phyloP scores from a whole-genome alignment of 352 stramenopile species.

The Phytopythium boreale region DNA sequence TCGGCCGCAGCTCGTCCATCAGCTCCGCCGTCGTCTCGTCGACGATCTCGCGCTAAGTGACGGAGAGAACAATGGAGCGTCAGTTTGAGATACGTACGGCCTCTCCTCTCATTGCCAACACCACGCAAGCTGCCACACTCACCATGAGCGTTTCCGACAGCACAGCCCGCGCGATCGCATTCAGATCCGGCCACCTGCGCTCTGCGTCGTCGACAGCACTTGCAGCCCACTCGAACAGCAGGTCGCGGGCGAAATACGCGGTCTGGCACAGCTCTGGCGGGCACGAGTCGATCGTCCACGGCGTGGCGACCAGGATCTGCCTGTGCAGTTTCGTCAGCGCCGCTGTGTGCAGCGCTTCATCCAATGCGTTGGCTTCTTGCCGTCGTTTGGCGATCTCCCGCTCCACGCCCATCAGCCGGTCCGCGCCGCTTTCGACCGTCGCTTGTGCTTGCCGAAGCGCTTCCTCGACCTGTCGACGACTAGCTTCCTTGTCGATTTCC shows the following conservation, averaged over 20 bases:
- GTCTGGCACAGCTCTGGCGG: slow-evolving; percentile 19
- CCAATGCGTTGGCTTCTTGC: slow-evolving; percentile 21
- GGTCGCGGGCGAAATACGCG: slow-evolving; percentile 35
- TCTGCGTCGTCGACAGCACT: slow-evolving; percentile 24
- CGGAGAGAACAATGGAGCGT: not conserved
- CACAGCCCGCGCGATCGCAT: not conserved
- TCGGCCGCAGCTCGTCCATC: slow-evolving; percentile 22
- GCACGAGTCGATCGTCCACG: slow-evolving; percentile 47
- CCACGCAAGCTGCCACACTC: not conserved
- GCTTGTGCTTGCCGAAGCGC: slow-evolving; percentile 25
- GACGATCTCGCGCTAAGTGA: not conserved
- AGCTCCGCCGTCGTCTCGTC: slow-evolving; percentile 8
- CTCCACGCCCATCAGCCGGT: slow-evolving; percentile 23
- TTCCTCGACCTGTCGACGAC: slow-evolving; percentile 17
- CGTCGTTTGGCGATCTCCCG: slow-evolving; percentile 22
- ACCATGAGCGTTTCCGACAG: not conserved
- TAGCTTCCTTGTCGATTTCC: slow-evolving; percentile 22
- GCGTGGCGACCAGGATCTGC: not conserved
- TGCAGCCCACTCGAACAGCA: slow-evolving; percentile 47
- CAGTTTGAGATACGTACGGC: not conserved
- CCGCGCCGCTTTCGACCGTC: slow-evolving; percentile 16
- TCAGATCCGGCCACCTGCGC: not conserved
- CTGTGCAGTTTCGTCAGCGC: not conserved
- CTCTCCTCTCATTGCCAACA: not conserved
- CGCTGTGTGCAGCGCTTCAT: not conserved